Percentiles rank a stretch among this genome's conserved stretches.
phyloP scores from a whole-genome alignment of 2,329 filamentous ascomycete species.

The Alternaria solani region DNA sequence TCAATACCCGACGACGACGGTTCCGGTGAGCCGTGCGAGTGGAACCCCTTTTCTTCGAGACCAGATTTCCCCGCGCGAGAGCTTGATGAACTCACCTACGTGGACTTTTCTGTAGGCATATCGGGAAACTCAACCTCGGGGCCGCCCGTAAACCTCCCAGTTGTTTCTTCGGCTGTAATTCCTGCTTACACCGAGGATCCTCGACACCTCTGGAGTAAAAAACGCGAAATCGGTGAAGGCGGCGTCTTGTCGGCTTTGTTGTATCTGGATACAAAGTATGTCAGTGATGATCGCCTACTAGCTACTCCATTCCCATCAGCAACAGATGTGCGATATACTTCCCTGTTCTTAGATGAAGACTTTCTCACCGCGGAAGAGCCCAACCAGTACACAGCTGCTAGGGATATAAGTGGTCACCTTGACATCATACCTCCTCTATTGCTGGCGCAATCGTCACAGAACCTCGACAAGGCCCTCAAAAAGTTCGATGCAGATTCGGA shows the following conservation, averaged over 20 bases:
- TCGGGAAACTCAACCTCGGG: neutral
- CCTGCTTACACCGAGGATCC: slow-evolving; percentile 14
- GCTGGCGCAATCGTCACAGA: slow-evolving; percentile 24
- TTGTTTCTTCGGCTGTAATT: neutral
- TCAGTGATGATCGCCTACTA: slow-evolving; percentile 30
- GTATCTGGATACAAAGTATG: slow-evolving; percentile 38
- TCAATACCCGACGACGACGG: slow-evolving; percentile 28
- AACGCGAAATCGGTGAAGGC: slow-evolving; percentile 38
- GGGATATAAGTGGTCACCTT: slow-evolving; percentile 13
- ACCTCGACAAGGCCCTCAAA: slow-evolving; percentile 20
- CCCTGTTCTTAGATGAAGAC: slow-evolving; percentile 44
- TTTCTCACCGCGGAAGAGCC: slow-evolving; percentile 33
- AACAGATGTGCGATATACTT: slow-evolving; percentile 40
- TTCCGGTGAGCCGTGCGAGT: slow-evolving; percentile 27
- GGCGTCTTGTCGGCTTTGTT: slow-evolving; percentile 46
- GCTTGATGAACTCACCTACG: slow-evolving; percentile 30
- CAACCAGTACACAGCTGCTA: slow-evolving; percentile 10
- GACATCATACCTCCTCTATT: slow-evolving; percentile 31
- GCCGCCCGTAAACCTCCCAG: neutral
- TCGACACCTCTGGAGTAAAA: slow-evolving; percentile 19
- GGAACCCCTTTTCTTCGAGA: slow-evolving; percentile 34
- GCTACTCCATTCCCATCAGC: slow-evolving; percentile 33
- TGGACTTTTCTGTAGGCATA: slow-evolving; percentile 30
- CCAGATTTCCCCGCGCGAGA: slow-evolving; percentile 17
- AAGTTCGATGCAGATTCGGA: neutral